These are phyloP conservation scores for Zymoseptoria tritici DNA, from an alignment of 2,329 filamentous ascomycete species.

Conservation along the genomic window DNA sequence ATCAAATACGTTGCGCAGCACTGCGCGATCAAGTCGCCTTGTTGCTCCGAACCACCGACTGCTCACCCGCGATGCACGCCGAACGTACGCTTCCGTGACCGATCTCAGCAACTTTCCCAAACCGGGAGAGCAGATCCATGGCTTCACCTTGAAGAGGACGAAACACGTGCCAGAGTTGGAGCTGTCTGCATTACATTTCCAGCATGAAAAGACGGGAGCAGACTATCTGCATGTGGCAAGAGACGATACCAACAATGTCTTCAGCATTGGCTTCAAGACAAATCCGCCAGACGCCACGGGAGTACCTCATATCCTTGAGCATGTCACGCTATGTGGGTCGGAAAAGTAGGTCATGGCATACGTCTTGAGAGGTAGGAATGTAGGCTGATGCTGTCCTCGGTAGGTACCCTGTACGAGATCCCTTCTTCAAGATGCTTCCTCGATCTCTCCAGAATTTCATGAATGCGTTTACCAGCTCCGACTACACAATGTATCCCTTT, in stretches of 20 bases:
- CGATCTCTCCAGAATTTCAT: slow-evolving; percentile 98
- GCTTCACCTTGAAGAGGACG: slow-evolving; percentile 80
- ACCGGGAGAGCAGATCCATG: slow-evolving; percentile 78
- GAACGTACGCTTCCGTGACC: slow-evolving; percentile 58
- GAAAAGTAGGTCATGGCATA: slow-evolving; percentile 57
- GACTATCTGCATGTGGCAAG: slow-evolving; percentile 93
- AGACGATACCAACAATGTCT: slow-evolving; percentile 98
- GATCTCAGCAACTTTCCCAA: slow-evolving; percentile 69
- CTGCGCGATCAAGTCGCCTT: slow-evolving; percentile 18
- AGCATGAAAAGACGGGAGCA: slow-evolving; percentile 90
- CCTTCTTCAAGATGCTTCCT: slow-evolving; percentile 99
- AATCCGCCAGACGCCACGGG: slow-evolving; percentile 95
- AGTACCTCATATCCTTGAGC: slow-evolving; percentile 93
- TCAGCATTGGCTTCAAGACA: slow-evolving; percentile 98
- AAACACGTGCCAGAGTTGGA: slow-evolving; percentile 94
- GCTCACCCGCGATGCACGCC: slow-evolving; percentile 6
- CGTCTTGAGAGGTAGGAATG: neutral
- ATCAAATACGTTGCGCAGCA: slow-evolving; percentile 13
- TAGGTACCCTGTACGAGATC: slow-evolving; percentile 93
- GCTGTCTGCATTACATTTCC: slow-evolving; percentile 79
- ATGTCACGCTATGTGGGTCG: slow-evolving; percentile 93
- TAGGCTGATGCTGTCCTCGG: slow-evolving; percentile 19
- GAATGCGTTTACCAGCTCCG: slow-evolving; percentile 95
- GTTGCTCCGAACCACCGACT: slow-evolving; percentile 16
- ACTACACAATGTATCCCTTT: slow-evolving; percentile 97